These are phyloP conservation scores for Taxawa tesnikishii DNA, from an alignment of 2,329 filamentous ascomycete genomes.

Conservation along the genomic window DNA sequence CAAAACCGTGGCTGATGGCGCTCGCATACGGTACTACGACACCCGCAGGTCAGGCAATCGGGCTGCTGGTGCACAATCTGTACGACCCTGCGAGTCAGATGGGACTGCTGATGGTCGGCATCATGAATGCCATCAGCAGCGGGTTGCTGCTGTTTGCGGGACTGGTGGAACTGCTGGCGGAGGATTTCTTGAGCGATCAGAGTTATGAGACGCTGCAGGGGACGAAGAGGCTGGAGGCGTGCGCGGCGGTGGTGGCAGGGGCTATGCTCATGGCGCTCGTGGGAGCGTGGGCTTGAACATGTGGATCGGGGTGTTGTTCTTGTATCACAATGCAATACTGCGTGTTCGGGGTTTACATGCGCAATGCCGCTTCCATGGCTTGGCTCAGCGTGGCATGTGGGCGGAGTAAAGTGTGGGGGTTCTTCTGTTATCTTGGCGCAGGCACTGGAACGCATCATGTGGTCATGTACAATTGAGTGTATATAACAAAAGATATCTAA, in stretches of 20 bases:
- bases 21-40: constrained; percentile 50
- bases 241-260: constrained; percentile 47
- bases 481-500: too few species aligned
- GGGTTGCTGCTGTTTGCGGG: constrained; percentile 38
- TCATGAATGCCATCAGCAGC: constrained; percentile 37
- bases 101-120: constrained; percentile 36
- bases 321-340: constrained; percentile 1
- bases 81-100: constrained; percentile 37
- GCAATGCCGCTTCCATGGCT: too few species aligned
- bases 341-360: background rate
- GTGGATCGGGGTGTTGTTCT: background rate
- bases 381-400: too few species aligned
- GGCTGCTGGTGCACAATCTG: constrained; percentile 35
- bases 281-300: constrained; percentile 47
- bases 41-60: constrained; percentile 37
- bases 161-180: constrained; percentile 36
- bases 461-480: too few species aligned
- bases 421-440: too few species aligned
- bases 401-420: too few species aligned
- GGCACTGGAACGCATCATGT: too few species aligned
- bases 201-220: constrained; percentile 50
- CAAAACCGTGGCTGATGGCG: constrained; percentile 62
- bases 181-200: constrained; percentile 47
- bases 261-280: constrained; percentile 54
- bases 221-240: constrained; percentile 47